Evolutionary conservation across 2,329 filamentous ascomycete species (phyloP).

Genomic region (Microdochium paspali): DNA sequence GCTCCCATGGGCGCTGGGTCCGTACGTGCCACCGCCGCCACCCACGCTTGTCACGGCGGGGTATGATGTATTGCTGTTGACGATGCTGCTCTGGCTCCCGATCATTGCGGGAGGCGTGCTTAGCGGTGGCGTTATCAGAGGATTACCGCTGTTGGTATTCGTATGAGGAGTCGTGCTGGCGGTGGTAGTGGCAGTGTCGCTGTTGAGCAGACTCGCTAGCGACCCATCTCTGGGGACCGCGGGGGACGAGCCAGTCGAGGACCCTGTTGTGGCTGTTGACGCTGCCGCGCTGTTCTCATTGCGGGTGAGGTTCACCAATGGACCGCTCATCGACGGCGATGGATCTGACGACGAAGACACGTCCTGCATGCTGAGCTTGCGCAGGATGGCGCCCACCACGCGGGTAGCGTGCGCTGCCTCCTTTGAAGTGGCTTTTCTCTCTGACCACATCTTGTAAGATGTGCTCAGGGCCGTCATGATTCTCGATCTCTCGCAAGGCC

Average conservation of each 20-base stretch:
- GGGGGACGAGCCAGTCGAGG: not conserved
- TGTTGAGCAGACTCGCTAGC: slow-evolving; percentile 20
- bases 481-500: slow-evolving; percentile 19
- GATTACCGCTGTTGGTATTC: too few species aligned
- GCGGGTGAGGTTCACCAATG: not conserved
- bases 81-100: too few species aligned
- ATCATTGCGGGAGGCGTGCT: slow-evolving; percentile 8
- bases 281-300: slow-evolving; percentile 11
- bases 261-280: slow-evolving; percentile 5
- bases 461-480: slow-evolving; percentile 26
- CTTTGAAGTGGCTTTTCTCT: slow-evolving; percentile 23
- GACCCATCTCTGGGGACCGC: slow-evolving; percentile 13
- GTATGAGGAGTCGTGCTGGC: too few species aligned
- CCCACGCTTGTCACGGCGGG: not conserved
- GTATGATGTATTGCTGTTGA: not conserved
- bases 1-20: not conserved
- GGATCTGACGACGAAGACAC: slow-evolving; percentile 3
- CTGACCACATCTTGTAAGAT: slow-evolving; percentile 32
- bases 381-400: slow-evolving; percentile 32
- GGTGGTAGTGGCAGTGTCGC: slow-evolving; percentile 13
- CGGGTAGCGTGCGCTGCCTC: slow-evolving; percentile 32
- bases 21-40: not conserved
- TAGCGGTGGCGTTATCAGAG: not conserved
- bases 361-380: slow-evolving; percentile 23
- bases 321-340: not conserved